phyloP scores from a whole-genome alignment of 2,329 filamentous ascomycete genomes.

The Cucurbitaria berberidis region DNA sequence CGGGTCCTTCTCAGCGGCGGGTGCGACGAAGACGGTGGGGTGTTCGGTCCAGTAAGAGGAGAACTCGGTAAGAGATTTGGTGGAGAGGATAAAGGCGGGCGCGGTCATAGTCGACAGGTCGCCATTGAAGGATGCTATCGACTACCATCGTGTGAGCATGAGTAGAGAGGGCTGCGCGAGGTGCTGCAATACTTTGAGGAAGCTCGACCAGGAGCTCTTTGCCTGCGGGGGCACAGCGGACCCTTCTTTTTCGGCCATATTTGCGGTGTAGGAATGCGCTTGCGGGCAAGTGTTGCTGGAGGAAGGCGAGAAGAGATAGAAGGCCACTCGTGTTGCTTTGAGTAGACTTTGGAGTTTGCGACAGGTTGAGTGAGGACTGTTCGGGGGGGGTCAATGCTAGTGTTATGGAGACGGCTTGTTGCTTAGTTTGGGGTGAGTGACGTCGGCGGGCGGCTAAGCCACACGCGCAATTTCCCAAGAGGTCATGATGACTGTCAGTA shows the following conservation, averaged over 20 bases:
- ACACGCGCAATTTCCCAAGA: slow-evolving; percentile 10
- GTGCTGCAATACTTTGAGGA: slow-evolving; percentile 52
- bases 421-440: slow-evolving; percentile 22
- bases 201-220: slow-evolving; percentile 57
- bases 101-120: slow-evolving; percentile 63
- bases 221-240: slow-evolving; percentile 54
- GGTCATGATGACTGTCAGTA: slow-evolving; percentile 9
- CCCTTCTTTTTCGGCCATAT: slow-evolving; percentile 49
- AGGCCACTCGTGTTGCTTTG: background rate
- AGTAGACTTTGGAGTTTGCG: background rate
- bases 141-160: slow-evolving; percentile 42
- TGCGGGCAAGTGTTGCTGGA: background rate
- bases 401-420: slow-evolving; percentile 21
- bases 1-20: slow-evolving; percentile 77
- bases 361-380: slow-evolving; percentile 11
- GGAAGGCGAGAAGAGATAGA: background rate
- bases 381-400: slow-evolving; percentile 5
- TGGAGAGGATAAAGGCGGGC: slow-evolving; percentile 62
- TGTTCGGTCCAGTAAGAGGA: slow-evolving; percentile 65
- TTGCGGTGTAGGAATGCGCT: slow-evolving; percentile 6
- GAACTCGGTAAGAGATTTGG: slow-evolving; percentile 62
- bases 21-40: slow-evolving; percentile 75
- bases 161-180: background rate
- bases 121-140: slow-evolving; percentile 62
- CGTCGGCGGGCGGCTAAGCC: slow-evolving; percentile 25